Base-by-base conservation (phyloP, 2,329 filamentous ascomycete species). In the Septoria linicola region DNA sequence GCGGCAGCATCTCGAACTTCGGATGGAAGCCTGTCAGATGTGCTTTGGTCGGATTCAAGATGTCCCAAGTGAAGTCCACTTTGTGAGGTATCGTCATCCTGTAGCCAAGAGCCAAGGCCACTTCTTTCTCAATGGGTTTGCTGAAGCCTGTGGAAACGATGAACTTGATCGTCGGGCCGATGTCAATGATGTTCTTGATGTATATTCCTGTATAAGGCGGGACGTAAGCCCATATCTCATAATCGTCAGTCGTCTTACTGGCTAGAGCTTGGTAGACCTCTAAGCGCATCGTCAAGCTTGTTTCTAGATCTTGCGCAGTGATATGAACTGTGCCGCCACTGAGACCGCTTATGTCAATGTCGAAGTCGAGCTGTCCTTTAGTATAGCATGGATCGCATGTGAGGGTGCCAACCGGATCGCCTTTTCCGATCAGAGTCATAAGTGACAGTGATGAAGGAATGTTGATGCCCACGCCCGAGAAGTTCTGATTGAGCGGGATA, bases 161-260 rank as follows among this genome's bases (percentile, higher is more conserved):
- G 11, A 46, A 41, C 17, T 53, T 53, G 8, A 53, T 27, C n/a
- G 51, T 53, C 2, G 51, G 51, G 3, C 51, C 51, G 14, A 53
- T 39, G 25, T 53, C 51, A 10, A 49, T 17, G 17, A 53, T 40
- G 13, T 43, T 32, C 27, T 49, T 49, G 39, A 53, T 53, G 25
- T 53, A 44, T 19, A 53, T 49, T 20, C 51, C 51, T 8, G 39
- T n/a, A 2, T 32, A n/a, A 19, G 44, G 44, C 4, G 45, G 40
- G 6, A 49, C 40, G 8, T 20, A 44, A 25, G 39, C 44, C 51
- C 51, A 53, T 5, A 53, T 44, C 20, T 49, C 51, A 7, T 43
- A n/a, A 4, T 53, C 44, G 4, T 44, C 16, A 6, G 36, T 31
- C 3, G 19, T 25, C 23, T 37, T 40, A 5, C 16, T 32, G 7